Evolutionary conservation across 495 filamentous ascomycete species (phyloP), one percentile per base, ranked within the genome.

Genomic region (Penicillium dipodomyicola): DNA sequence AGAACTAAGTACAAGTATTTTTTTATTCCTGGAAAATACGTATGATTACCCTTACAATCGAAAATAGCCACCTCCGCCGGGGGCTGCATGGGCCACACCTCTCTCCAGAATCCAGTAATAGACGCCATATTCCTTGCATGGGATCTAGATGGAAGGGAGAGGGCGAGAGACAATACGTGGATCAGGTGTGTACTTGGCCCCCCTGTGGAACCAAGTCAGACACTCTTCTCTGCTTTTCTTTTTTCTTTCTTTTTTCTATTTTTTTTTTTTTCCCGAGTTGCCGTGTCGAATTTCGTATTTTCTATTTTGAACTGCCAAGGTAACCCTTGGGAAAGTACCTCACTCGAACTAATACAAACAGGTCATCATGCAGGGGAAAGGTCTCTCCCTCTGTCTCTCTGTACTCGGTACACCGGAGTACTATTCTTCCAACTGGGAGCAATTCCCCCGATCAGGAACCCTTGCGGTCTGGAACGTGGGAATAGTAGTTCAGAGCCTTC

Each of bases 71-170:
- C 22, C 60, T 66, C 63, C 52, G 61, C 56, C 58, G 57, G 59
- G 57, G 45, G 55, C 56, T 50, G 60, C 66, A 67, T 67, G 53
- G n/a, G 61, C 64, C 64, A 67, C 62, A 59, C 61, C 1, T 67
- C 49, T 61, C 58, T 52, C 27, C 23, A 25, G 5, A 25, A 25
- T 25, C 65, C 60, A 52, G 59, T 63, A 56, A 63, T 65, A 63
- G 57, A 8, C 30, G 48, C 47, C 65, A 63, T 61, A 59, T 67
- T 67, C 66, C 66, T 69, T 69, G 66, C 66, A 67, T 69, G 20
- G 52, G 57, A 65, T 67, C 59, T 63, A 64, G 61, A 69, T 61
- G 56, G 41, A 41, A 48, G 60, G 58, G 59, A 60, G 58, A 60
- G 57, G 55, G 54, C 52, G 57, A 52, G 56, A 59, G 59, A 61